Conservation (phyloP, 306 rosid species). For the Luffa aegyptiaca region DNA sequence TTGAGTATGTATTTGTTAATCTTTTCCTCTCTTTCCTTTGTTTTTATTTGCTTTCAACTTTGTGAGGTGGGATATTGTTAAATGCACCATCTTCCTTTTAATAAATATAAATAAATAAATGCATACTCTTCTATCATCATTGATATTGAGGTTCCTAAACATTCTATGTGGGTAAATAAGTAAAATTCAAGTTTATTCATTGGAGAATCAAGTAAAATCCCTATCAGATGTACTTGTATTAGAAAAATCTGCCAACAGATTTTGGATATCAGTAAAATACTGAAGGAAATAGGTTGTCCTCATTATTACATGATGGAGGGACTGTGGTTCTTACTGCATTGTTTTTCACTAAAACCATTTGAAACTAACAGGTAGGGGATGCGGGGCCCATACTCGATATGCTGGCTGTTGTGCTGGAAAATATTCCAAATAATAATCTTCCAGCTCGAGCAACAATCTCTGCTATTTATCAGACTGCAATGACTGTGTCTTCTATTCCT, state of each 20-base stretch:
- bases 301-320: conserved; percentile 4
- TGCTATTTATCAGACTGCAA: conserved; percentile 73
- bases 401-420: conserved; percentile 83
- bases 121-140: background rate
- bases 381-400: conserved; percentile 84
- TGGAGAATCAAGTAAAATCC: background rate
- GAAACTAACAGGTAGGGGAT: conserved; percentile 65
- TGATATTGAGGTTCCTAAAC: background rate
- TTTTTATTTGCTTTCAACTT: background rate
- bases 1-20: background rate
- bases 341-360: conserved; percentile 21
- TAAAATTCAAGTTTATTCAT: background rate
- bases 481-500: conserved; percentile 59
- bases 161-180: background rate
- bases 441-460: conserved; percentile 67
- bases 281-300: background rate
- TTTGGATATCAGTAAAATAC: background rate
- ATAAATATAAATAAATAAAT: background rate
- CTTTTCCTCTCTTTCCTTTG: background rate
- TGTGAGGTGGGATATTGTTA: background rate
- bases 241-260: background rate
- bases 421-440: conserved; percentile 33
- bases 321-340: background rate
- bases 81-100: background rate
- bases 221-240: background rate